Conservation (phyloP, 140 eudicot species). For the Flaveria floridana region DNA sequence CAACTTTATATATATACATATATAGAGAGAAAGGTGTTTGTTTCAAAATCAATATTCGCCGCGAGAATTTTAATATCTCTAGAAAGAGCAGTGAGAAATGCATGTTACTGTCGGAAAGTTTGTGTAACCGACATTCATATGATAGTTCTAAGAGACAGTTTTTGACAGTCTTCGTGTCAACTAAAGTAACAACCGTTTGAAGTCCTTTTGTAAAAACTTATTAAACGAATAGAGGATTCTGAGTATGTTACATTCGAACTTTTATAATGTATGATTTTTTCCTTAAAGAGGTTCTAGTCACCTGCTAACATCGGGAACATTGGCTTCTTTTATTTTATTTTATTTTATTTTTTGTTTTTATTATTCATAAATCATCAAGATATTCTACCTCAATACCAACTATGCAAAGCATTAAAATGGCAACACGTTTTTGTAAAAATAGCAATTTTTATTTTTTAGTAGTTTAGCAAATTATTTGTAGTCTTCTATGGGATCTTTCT, state of each 20-base stretch:
- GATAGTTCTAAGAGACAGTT: neutral
- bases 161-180: neutral
- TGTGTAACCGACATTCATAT: neutral
- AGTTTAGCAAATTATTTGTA: neutral
- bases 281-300: too few relatives aligned
- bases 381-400: neutral
- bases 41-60: neutral
- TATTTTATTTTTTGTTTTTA: too few relatives aligned
- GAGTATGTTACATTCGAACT: neutral
- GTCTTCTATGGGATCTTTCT: neutral
- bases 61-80: neutral
- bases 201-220: too few relatives aligned
- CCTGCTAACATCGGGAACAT: too few relatives aligned
- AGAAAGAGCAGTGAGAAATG: neutral
- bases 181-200: neutral
- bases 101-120: neutral
- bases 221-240: too few relatives aligned
- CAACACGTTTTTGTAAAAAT: neutral
- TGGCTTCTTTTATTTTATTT: too few relatives aligned
- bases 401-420: neutral
- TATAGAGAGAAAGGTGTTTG: neutral
- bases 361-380: too few relatives aligned
- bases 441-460: too few relatives aligned
- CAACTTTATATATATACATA: neutral
- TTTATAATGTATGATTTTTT: neutral